Conservation (phyloP, 257 asterid species). For the Leptodermis oblonga region DNA sequence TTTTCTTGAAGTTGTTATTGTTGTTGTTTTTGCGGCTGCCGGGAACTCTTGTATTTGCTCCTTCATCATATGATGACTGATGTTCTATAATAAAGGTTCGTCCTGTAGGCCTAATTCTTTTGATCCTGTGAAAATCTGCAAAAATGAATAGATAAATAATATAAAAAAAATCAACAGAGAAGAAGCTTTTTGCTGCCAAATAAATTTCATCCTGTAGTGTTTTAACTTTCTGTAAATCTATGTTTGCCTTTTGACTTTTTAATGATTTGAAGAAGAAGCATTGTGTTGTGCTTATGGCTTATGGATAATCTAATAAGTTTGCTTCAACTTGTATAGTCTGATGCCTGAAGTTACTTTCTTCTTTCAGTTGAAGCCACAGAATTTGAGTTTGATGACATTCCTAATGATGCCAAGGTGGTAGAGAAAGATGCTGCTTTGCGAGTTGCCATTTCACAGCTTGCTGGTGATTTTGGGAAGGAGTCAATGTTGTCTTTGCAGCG, state of each 20-base stretch:
- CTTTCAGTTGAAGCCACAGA: slow-evolving; percentile 49
- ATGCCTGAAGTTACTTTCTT: slow-evolving; percentile 9
- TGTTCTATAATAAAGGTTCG: background rate
- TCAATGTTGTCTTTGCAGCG: slow-evolving; percentile 81
- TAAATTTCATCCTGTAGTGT: background rate
- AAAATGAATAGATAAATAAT: too few species aligned
- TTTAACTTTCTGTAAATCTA: background rate
- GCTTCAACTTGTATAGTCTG: background rate
- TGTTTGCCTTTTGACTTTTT: background rate
- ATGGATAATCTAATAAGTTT: background rate
- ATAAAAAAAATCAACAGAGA: too few species aligned
- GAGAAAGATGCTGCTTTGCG: slow-evolving; percentile 78
- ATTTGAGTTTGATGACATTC: slow-evolving; percentile 52
- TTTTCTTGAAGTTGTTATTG: background rate
- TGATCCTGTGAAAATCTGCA: background rate
- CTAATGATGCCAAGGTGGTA: slow-evolving; percentile 43
- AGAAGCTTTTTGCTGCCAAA: background rate
- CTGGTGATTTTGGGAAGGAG: slow-evolving; percentile 73
- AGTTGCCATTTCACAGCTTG: slow-evolving; percentile 59
- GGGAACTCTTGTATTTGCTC: background rate
- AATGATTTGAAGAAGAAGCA: background rate
- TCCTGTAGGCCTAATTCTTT: background rate
- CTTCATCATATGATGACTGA: background rate
- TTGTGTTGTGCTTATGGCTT: background rate
- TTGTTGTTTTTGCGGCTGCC: background rate